Evolutionary conservation across 768 basidiomycete species (phyloP), one percentile per base, ranked within the genome.

Genomic region (Naganishia friedmannii): DNA sequence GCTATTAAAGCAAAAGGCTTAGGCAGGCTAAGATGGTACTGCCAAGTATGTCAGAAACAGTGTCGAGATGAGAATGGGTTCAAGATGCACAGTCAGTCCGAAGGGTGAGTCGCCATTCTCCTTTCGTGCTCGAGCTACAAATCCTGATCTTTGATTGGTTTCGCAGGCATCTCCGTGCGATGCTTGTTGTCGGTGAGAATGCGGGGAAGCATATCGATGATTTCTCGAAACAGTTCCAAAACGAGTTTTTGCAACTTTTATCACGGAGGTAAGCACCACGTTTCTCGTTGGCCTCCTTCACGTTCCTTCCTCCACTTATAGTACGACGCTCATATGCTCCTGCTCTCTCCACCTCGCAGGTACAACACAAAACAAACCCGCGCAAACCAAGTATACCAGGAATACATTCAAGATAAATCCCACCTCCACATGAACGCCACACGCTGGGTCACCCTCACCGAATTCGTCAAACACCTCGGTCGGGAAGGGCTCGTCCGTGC

Each of bases 381-480:
- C 73, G 92, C 92, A 31, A 99, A 99, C 78, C 88, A 87, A 56
- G 95, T 98, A 17, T 99, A 99, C 75, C 94, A 99, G 81, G 96
- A 98, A 80, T 95, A 92, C 82, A 99, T 99, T 74, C 86, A 90
- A 68, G 94, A 97, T 83, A 94, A 93, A 83, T 78, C 83, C 54
- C 96, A 98, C 81, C 84, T 96, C 34, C 96, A 99, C 83, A 99
- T 99, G 96, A 99, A 99, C 82, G 83, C 94, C 7, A 98, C 96
- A 17, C 88, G 92, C 58, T 99, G 95, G 93, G 92, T 97, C 32
- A 96, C 96, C 15, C 85, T 98, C 76, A 91, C 92, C n/a, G 95
- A 95, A 80, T 99, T 98, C 74, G 85, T 86, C 74, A 93, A 95
- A 81, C 87, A 93, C 75, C 85, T 99, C 34, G 94, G 95, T 1